phyloP scores from a whole-genome alignment of 1,284 basidiomycete species.

The Marasmius sp. region DNA sequence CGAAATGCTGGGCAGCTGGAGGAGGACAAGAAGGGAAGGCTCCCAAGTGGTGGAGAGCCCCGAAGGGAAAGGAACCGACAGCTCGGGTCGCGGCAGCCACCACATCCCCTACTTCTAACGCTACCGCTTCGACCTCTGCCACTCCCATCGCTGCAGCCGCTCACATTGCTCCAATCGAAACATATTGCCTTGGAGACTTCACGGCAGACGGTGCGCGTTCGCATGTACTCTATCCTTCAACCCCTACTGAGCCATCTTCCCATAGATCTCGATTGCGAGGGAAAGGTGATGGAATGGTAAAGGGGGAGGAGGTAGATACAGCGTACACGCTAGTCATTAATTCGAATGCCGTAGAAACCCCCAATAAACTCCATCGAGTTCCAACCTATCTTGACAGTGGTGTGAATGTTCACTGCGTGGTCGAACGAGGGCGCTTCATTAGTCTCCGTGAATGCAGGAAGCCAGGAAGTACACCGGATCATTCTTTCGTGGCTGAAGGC shows the following conservation, averaged over 20 bases:
- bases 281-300: not conserved
- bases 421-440: not conserved
- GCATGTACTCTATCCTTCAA: not conserved
- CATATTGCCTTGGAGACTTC: not conserved
- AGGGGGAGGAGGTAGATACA: not conserved
- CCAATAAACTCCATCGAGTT: not conserved
- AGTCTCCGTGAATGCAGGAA: not conserved
- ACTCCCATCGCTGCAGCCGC: not conserved
- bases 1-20: not conserved
- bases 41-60: not conserved
- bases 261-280: not conserved
- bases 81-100: no score
- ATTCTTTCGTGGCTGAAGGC: not conserved
- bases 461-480: not conserved
- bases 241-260: no score
- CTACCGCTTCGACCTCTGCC: not conserved
- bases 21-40: not conserved
- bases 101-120: not conserved
- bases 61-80: not conserved
- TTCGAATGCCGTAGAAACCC: not conserved
- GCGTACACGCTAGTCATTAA: not conserved
- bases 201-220: not conserved
- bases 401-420: not conserved
- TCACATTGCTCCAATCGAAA: not conserved
- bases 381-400: not conserved